These are phyloP conservation scores for Kodamaea suecica DNA, from an alignment of 1,139 yeast genomes.

Conservation along the genomic window DNA sequence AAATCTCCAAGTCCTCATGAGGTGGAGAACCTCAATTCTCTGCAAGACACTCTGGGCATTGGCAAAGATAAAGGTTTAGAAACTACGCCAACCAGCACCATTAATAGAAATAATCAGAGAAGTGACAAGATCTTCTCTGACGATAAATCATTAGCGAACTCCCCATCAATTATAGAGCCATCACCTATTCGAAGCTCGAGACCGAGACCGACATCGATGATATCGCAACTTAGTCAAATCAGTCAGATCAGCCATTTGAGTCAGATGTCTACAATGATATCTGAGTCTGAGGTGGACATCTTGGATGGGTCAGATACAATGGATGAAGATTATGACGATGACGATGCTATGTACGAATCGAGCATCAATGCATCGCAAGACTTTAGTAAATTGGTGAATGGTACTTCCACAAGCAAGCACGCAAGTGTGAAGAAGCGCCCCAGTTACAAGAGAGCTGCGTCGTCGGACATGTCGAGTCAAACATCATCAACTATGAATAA, in stretches of 20 bases:
- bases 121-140: slow-evolving; percentile 4
- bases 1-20: slow-evolving; percentile 4
- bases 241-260: slow-evolving; percentile 56
- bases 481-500: slow-evolving; percentile 28
- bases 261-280: slow-evolving; percentile 52
- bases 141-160: neutral
- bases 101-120: slow-evolving; percentile 2
- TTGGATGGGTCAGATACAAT: slow-evolving; percentile 46
- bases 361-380: slow-evolving; percentile 31
- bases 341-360: slow-evolving; percentile 34
- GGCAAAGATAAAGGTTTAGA: slow-evolving; percentile 2
- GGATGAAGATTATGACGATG: slow-evolving; percentile 40
- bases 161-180: slow-evolving; percentile 7
- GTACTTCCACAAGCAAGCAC: slow-evolving; percentile 2
- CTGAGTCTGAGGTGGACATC: slow-evolving; percentile 44
- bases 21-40: slow-evolving; percentile 2
- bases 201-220: slow-evolving; percentile 61
- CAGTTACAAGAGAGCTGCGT: slow-evolving; percentile 29
- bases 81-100: slow-evolving; percentile 4
- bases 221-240: slow-evolving; percentile 47
- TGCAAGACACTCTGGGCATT: neutral
- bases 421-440: slow-evolving; percentile 25
- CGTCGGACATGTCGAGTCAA: slow-evolving; percentile 40
- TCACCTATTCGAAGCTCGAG: slow-evolving; percentile 16
- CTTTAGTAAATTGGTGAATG: slow-evolving; percentile 6